Evolutionary conservation across 2,329 filamentous ascomycete genomes (phyloP), one percentile per base, ranked within the genome.

Genomic region (Pleomassaria siparia): DNA sequence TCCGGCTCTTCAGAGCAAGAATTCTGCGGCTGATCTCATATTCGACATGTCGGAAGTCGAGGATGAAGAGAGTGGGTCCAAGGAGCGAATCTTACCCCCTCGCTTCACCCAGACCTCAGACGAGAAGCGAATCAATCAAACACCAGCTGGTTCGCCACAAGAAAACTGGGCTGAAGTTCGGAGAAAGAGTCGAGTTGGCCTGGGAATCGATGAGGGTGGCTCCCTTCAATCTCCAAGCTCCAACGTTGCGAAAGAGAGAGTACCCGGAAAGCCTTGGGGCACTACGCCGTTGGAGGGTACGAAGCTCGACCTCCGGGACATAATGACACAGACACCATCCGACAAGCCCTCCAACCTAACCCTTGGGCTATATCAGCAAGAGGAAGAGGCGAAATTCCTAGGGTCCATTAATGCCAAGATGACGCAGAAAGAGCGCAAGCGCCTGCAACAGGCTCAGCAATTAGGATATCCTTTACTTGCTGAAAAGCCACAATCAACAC

Each of bases 381-480:
- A 74, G 49, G 71, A 54, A 40, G 64, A 64, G 25, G 61, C 63
- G 58, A 69, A 66, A 33, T 56, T 59, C 30, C 61, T 56, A 44
- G 70, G 60, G 60, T 62, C 59, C 63, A 50, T 74, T 21, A 67
- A 74, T 29, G 71, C 74, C 0, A 96, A 89, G 66, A 72, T 95
- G 56, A 96, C 91, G 0, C 94, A 97, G 60, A 95, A 94, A 64
- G 91, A 96, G 68, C 85, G 91, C 18, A 97, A 96, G 73, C 88
- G 58, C 36, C 51, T 62, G 11, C 62, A 67, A 60, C 55, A 74
- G 69, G 62, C 62, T 15, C 67, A 71, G 44, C 69, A 73, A 46
- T 54, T 60, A 11, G 64, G 62, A 13, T 55, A 59, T 5, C 53
- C 64, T 5, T 8, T 40, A 5, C 46, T 42, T 10, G 50, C 59